Percentiles rank a stretch among this genome's conserved stretches.
phyloP scores from a whole-genome alignment of 768 basidiomycete genomes.

The Lenzites betulinus region DNA sequence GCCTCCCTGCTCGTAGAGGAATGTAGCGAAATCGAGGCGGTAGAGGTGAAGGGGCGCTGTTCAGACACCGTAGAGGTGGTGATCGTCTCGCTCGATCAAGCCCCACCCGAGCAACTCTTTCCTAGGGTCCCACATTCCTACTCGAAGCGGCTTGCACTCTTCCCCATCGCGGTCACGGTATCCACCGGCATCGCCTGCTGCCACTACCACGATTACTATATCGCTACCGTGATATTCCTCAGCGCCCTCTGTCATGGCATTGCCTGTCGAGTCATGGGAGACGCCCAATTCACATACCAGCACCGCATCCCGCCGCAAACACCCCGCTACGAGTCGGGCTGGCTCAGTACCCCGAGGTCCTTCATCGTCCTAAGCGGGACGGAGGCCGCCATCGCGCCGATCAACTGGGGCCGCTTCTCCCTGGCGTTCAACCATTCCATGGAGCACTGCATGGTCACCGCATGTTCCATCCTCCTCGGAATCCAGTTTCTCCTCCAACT shows the following conservation, averaged over 20 bases:
- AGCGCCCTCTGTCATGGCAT: constrained; percentile 10
- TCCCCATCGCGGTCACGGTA: constrained; percentile 6
- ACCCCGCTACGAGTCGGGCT: neutral
- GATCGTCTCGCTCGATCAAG: neutral
- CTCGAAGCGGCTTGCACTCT: neutral
- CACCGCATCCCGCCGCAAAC: constrained; percentile 1
- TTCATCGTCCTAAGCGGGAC: constrained; percentile 12
- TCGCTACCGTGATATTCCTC: constrained; percentile 3
- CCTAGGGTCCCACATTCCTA: constrained; percentile 9
- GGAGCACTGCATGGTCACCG: neutral
- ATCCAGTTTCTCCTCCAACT: constrained; percentile 18
- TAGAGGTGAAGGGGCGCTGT: neutral
- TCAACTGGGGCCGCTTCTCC: constrained; percentile 6
- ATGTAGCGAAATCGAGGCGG: neutral
- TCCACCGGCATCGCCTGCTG: constrained; percentile 6
- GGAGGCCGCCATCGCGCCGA: constrained; percentile 6
- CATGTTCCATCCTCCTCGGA: constrained; percentile 12
- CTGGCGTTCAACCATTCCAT: constrained; percentile 1
- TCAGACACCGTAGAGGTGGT: constrained; percentile 7
- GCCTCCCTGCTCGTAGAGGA: neutral
- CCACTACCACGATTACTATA: neutral
- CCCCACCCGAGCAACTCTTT: neutral
- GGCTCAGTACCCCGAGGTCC: neutral
- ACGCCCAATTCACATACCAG: constrained; percentile 5
- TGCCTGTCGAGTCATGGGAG: constrained; percentile 13